Conservation (phyloP, 305 asterid genomes). For the Salvia sclarea region DNA sequence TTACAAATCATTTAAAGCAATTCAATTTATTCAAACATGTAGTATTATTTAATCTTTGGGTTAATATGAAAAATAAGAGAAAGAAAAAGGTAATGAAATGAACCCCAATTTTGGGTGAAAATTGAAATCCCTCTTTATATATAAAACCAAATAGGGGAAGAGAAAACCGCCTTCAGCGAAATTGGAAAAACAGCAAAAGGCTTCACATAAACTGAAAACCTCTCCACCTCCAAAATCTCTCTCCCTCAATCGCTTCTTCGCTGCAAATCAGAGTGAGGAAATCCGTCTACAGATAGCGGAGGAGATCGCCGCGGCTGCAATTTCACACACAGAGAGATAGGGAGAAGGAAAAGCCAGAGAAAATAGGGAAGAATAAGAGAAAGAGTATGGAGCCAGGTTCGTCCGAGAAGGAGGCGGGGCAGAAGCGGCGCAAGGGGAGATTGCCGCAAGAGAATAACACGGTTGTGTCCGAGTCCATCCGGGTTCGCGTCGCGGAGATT, state of each 20-base stretch:
- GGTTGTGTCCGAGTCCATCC: constrained; percentile 43
- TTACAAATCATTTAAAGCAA: no score
- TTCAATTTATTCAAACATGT: no score
- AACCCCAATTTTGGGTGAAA: constrained; percentile 5
- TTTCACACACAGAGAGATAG: background rate
- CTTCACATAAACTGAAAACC: background rate
- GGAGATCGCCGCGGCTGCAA: constrained; percentile 8
- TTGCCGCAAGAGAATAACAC: background rate
- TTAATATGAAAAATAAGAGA: background rate
- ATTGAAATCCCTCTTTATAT: background rate
- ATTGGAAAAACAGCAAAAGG: background rate
- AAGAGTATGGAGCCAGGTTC: constrained; percentile 39
- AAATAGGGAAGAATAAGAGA: constrained; percentile 22
- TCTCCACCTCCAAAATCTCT: background rate
- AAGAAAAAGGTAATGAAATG: background rate
- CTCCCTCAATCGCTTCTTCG: background rate
- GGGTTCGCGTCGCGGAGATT: constrained; percentile 47
- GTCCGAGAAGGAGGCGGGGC: constrained; percentile 35
- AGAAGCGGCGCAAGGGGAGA: constrained; percentile 39
- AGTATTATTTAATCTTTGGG: background rate
- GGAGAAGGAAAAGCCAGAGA: background rate
- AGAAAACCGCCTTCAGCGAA: constrained; percentile 27
- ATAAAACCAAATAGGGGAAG: background rate
- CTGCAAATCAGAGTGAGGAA: constrained; percentile 5
- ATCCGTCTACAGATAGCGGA: constrained; percentile 7